These are phyloP conservation scores for Phytopythium montanum DNA, from an alignment of 352 stramenopile genomes.

Conservation along the genomic window DNA sequence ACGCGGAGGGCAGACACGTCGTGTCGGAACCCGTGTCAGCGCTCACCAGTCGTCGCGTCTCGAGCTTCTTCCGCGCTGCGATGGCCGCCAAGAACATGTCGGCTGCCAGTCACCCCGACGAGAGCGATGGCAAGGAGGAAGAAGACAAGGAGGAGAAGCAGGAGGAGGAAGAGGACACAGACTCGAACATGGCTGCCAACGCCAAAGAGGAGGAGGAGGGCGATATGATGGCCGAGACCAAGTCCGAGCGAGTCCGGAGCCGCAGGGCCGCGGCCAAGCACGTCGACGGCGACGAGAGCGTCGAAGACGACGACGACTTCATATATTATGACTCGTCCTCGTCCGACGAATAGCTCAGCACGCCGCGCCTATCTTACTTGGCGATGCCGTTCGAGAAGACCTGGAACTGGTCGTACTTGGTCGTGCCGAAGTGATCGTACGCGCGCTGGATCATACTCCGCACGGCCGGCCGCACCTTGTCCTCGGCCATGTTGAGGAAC, in stretches of 20 bases:
- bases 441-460: conserved; percentile 92
- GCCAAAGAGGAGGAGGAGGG: background rate
- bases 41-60: background rate
- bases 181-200: background rate
- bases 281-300: background rate
- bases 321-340: conserved; percentile 14
- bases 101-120: background rate
- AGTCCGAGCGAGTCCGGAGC: background rate
- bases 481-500: conserved; percentile 61
- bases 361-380: conserved; percentile 33
- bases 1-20: background rate
- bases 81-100: background rate
- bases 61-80: conserved; percentile 5
- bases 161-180: background rate
- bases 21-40: background rate
- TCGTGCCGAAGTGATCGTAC: conserved; percentile 94
- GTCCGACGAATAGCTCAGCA: conserved; percentile 3
- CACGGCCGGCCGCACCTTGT: conserved; percentile 66
- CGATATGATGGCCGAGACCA: background rate
- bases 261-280: background rate
- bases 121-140: background rate
- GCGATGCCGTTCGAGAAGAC: conserved; percentile 90
- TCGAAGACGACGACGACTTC: conserved; percentile 14
- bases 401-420: conserved; percentile 95
- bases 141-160: background rate